Evolutionary conservation across 2,329 filamentous ascomycete species (phyloP).

Genomic region (Colletotrichum scovillei): DNA sequence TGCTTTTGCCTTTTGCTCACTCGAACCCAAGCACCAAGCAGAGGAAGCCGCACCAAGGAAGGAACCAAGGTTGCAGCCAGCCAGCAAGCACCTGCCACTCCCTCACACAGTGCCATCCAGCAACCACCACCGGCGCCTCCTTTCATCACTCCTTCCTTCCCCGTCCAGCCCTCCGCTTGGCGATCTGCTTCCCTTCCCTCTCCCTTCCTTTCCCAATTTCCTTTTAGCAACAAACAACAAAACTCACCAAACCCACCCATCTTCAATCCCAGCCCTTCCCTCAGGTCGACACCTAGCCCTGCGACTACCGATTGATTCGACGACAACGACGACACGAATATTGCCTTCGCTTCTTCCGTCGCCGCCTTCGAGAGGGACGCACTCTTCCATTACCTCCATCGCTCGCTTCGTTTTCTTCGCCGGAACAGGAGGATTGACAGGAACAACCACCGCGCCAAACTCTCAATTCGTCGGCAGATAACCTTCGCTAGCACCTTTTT

Average conservation of each 20-base stretch:
- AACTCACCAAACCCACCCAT: slow-evolving; percentile 21
- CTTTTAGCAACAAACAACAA: slow-evolving; percentile 23
- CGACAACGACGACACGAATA: slow-evolving; percentile 21
- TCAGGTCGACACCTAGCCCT: background rate
- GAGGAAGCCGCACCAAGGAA: no score
- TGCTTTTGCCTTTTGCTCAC: background rate
- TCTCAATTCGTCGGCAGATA: slow-evolving; percentile 28
- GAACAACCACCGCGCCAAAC: slow-evolving; percentile 7
- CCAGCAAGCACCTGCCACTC: background rate
- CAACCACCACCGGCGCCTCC: slow-evolving; percentile 17
- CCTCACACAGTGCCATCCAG: background rate
- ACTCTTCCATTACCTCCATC: slow-evolving; percentile 8
- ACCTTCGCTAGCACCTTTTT: slow-evolving; percentile 27
- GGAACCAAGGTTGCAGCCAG: background rate
- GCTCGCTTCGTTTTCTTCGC: slow-evolving; percentile 4
- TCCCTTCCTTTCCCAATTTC: slow-evolving; percentile 25
- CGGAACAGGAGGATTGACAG: background rate
- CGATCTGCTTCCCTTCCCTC: slow-evolving; percentile 28
- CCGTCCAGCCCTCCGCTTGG: slow-evolving; percentile 31
- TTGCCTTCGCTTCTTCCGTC: background rate
- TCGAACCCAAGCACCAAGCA: background rate
- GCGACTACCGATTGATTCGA: slow-evolving; percentile 5
- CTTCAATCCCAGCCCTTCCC: background rate
- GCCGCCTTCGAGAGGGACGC: slow-evolving; percentile 31
- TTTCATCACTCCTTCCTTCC: slow-evolving; percentile 31